Base-by-base conservation (phyloP, 202 grass and related monocot species). In the Cymbopogon flexuosus region DNA sequence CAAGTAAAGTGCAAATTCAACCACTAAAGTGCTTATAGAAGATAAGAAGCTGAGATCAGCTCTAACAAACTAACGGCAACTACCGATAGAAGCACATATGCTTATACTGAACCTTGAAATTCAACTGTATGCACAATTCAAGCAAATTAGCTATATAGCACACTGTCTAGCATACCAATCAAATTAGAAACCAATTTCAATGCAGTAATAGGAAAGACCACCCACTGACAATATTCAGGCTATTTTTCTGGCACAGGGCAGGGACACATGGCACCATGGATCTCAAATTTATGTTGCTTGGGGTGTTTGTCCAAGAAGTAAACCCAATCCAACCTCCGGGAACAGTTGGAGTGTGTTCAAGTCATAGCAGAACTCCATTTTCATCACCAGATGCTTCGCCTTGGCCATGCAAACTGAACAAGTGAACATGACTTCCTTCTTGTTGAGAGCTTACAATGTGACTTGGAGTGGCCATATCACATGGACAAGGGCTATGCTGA, bases 231-330 rank as follows among this genome's bases (percentile, higher is more conserved):
- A 85, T 90, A 58, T 88, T 89, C 58, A 98, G 84, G 65, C 95
- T 95, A 66, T 98, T 95, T 79, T 91, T 98, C 73, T 98, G 92
- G 65, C 88, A 98, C 33, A 98, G 65, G 19, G 92, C 90, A 3
- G 92, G 90, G 76, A 98, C n/a, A 95, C 90, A 98, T 92, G 42
- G 95, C 95, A 3, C 92, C 95, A 70, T 95, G 90, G 62, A 98
- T 91, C 59, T 98, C 90, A 85, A 98, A 91, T 57, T 83, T 98
- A 29, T 33, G 8, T 41, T 95, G 83, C 79, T 89, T 98, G 2
- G 73, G 79, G 34, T 98, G 95, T 33, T 34, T 80, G 37, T 98
- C 89, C 72, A 98, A 95, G 75, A 98, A 98, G 1, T 91, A 89
- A 19, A 88, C 95, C 92, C 54, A 98, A 51, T 79, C 93, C 95